Base-by-base conservation (phyloP, 1,139 yeast genomes). In the Scheffersomyces lignicola region DNA sequence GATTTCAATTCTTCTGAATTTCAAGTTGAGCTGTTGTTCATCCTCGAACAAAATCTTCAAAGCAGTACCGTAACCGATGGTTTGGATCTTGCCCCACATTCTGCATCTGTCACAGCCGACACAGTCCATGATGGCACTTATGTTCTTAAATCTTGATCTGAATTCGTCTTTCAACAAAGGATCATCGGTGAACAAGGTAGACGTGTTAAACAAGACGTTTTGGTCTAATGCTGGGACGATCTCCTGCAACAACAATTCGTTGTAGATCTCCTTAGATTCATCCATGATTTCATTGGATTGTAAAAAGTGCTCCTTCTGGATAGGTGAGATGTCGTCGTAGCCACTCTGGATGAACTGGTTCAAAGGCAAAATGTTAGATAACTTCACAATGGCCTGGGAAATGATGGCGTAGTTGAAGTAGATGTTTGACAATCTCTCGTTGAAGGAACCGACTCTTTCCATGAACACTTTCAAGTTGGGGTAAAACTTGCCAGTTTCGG, bases 101-200 rank as follows among this genome's bases (percentile, higher is more conserved):
- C 97, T 78, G 60, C 98, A 92, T 56, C 97, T 76, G 58, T 92
- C 98, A 65, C 98, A 92, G 24, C 96, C 97, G 32, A 92, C 97
- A 68, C 98, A 92, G 60, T 92, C 96, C 97, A 94, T 92, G 34
- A 92, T 79, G 34, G 87, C 84, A 21, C 95, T 83, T 22, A 92
- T 95, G 56, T 92, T 94, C 55, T 80, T 81, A 60, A 92, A 94
- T 39, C 95, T 81, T 29, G 76, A 62, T 45, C 94, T 76, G 62
- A 92, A 90, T 51, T 92, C 97, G 44, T 83, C 80, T 52, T 92
- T 92, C 40, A 87, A 69, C 11, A 71, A 49, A 55, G 84, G 65
- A 72, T 71, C 51, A 54, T 55, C 41, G 66, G 65, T 51, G 74
- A 83, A 46, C 66, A 69, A 62, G 16, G 62, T 58, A 15, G 66